A percentile compares a stretch with the other conserved stretches of the same genome.
Conservation (phyloP, 768 basidiomycete species). For the Hericium rajendrae region DNA sequence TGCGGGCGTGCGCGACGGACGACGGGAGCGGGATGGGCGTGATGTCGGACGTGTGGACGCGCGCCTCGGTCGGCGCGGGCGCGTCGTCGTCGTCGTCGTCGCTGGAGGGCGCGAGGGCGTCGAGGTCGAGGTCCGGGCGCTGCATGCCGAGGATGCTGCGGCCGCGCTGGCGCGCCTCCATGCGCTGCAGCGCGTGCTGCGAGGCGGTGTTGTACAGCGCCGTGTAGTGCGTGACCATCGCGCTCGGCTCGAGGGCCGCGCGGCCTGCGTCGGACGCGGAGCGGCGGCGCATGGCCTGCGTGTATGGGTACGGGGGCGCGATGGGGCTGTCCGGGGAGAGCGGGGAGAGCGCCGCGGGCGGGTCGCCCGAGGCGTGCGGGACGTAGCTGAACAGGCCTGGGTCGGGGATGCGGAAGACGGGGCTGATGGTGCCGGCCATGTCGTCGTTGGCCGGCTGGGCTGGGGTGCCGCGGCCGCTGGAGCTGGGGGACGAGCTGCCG, state of each 20-base stretch:
- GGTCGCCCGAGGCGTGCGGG: not conserved
- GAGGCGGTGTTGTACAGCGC: not conserved
- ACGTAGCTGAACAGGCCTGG: constrained; percentile 4
- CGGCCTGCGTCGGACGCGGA: not conserved
- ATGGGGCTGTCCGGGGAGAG: not conserved
- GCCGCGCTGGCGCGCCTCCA: not conserved
- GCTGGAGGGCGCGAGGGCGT: not conserved
- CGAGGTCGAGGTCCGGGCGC: not conserved
- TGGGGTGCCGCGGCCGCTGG: constrained; percentile 12
- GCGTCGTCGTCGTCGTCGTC: not conserved
- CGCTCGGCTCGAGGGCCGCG: not conserved
- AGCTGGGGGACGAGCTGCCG: constrained; percentile 8
- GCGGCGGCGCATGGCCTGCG: not conserved
- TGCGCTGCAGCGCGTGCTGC: constrained; percentile 2
- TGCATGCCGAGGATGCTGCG: not conserved
- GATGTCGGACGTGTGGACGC: constrained; percentile 12
- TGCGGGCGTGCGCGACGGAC: constrained; percentile 4
- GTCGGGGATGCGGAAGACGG: constrained; percentile 2
- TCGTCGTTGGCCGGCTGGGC: not conserved
- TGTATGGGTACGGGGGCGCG: not conserved
- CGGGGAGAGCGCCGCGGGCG: not conserved
- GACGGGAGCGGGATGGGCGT: constrained; percentile 12
- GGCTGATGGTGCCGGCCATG: not conserved
- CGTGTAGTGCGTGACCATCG: constrained; percentile 9
- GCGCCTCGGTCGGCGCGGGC: not conserved